Base-by-base conservation (phyloP, 257 asterid genomes). In the Solanum bukasovii region DNA sequence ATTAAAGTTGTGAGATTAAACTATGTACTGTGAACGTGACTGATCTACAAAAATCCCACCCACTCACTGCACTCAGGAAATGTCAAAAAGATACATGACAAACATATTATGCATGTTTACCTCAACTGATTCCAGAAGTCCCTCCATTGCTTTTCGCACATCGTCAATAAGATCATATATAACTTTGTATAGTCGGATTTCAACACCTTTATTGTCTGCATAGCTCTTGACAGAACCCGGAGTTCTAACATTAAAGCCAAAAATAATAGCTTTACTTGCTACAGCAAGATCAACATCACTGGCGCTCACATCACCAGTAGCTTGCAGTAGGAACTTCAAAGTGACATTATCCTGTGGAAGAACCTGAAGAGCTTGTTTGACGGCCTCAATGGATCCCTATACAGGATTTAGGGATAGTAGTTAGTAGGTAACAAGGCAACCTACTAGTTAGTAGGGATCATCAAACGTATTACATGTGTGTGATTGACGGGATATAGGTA, bases 211-310 rank as follows among this genome's bases (percentile, higher is more conserved):
- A 90, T 90, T 92, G 35, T 94, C 96, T 37, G 99, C 98, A 67
- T 93, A 93, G 89, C 90, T 94, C 94, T 95, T 95, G 89, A 96
- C 96, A 21, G 99, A 92, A 88, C 96, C 99, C 29, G 99, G 95
- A 40, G 90, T 89, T 91, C 77, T 94, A 82, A 94, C 99, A 90
- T 96, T 97, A 89, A 97, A 97, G 49, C 99, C 99, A 81, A 97
- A 94, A 84, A 96, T 92, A 74, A 97, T 92, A 44, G 98, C 98
- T 91, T 97, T 93, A 88, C 94, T 95, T 71, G 99, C 99, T 37
- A 92, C 95, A 13, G 99, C 98, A 89, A 97, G 98, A 94, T 97
- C 99, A 84, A 97, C 93, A 85, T 97, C 99, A 87, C 99, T 96
- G 65, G 92, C 56, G 91, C 61, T 95, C 87, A 97, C 98, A 88